Evolutionary conservation across 2,329 filamentous ascomycete species (phyloP), one percentile per base, ranked within the genome.

Genomic region (Diaporthe longicolla): DNA sequence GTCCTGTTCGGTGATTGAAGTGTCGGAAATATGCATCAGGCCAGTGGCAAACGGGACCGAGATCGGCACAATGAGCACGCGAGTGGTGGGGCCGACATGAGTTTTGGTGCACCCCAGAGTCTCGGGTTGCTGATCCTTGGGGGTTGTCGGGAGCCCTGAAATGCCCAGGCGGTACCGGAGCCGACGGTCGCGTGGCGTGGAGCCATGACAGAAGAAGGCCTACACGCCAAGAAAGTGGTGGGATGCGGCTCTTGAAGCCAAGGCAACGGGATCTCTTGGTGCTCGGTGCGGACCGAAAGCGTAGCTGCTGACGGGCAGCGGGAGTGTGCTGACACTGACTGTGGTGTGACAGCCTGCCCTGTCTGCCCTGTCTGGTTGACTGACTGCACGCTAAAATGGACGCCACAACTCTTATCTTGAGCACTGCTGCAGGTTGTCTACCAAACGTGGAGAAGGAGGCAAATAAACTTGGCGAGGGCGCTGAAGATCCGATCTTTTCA

Each of bases 21-120:
- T 6, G 40, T 50, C 19, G 24, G 11, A 13, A 65, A 17, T 7
- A 40, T 50, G 29, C 61, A 35, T 17, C 26, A 50, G 24, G 61
- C 19, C 19, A 40, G 61, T 24, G 61, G 45, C 45, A 37, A 66
- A 66, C 40, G 21, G 21, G 13, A 3, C 45, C 48, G 48, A 66
- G 63, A 66, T 66, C 45, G 63, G 63, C 63, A 66, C 4, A 52
- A 24, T 32, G 63, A 66, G 63, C 63, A 66, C 63, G 63, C 63
- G 63, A 66, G 43, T 21, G 29, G 19, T 52, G 29, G 61, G 17
- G 26, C 61, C 43, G 10, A 24, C 45, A 19, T n/a, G 26, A n/a
- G 61, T 50, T 65, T 65, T 45, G n/a, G 17, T 32, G 19, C 24
- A 50, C 61, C 61, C 61, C 45, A 24, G 61, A 66, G 26, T 66